Evolutionary conservation across 2,329 filamentous ascomycete genomes (phyloP).

Genomic region (Zasmidium citrigriseum): DNA sequence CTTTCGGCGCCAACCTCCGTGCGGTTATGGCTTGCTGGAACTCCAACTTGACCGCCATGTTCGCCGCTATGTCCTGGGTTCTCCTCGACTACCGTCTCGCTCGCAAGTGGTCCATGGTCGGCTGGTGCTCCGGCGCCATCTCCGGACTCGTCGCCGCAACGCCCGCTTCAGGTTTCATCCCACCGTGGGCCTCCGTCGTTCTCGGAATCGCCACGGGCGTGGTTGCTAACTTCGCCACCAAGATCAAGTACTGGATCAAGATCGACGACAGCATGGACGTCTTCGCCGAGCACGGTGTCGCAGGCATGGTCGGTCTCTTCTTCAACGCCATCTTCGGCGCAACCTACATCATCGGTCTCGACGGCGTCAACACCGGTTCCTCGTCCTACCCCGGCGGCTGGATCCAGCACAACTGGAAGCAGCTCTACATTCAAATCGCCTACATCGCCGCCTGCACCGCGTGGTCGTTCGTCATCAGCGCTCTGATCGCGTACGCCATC

Average conservation of each 20-base stretch:
- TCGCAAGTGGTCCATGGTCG: conserved; percentile 91
- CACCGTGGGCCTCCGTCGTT: conserved; percentile 63
- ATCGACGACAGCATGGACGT: conserved; percentile 89
- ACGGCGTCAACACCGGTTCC: conserved; percentile 67
- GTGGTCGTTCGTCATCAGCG: conserved; percentile 74
- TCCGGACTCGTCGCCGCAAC: conserved; percentile 86
- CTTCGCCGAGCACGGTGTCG: conserved; percentile 85
- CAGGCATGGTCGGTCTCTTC: conserved; percentile 77
- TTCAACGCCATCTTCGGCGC: conserved; percentile 74
- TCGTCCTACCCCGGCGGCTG: conserved; percentile 59
- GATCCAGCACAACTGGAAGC: conserved; percentile 71
- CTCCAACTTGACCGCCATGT: conserved; percentile 89
- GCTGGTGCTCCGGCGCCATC: conserved; percentile 88
- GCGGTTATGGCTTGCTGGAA: conserved; percentile 98
- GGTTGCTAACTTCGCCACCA: conserved; percentile 82
- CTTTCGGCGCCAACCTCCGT: conserved; percentile 77
- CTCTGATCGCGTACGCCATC: conserved; percentile 71
- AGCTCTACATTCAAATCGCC: conserved; percentile 78
- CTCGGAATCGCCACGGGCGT: conserved; percentile 65
- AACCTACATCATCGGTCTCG: conserved; percentile 70
- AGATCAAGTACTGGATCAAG: conserved; percentile 75
- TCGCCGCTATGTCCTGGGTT: conserved; percentile 90
- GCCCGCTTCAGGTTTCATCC: conserved; percentile 77
- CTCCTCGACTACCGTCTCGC: conserved; percentile 93
- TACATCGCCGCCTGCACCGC: conserved; percentile 67